phyloP scores from a whole-genome alignment of 2,329 filamentous ascomycete species.

The Phialophora macrospora region DNA sequence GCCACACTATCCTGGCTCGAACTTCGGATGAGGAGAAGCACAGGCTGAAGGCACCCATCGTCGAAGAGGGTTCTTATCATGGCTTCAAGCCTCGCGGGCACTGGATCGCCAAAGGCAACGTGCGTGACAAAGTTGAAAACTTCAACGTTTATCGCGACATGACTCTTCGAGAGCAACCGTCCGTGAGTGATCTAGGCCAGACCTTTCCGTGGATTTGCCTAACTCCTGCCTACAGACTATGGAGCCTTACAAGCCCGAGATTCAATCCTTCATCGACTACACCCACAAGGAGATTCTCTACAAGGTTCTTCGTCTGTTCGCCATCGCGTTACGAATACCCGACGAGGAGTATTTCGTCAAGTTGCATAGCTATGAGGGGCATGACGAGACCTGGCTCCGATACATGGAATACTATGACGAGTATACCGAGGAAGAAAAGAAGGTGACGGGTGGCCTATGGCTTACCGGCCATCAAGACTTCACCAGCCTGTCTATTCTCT shows the following conservation, averaged over 20 bases:
- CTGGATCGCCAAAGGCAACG: slow-evolving; percentile 14
- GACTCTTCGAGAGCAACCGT: slow-evolving; percentile 17
- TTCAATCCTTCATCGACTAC: slow-evolving; percentile 58
- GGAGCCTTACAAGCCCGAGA: slow-evolving; percentile 57
- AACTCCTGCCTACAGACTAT: slow-evolving; percentile 2
- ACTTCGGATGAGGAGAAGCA: slow-evolving; percentile 64
- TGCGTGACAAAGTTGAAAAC: slow-evolving; percentile 20
- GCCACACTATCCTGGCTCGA: slow-evolving; percentile 62
- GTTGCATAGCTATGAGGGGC: slow-evolving; percentile 63
- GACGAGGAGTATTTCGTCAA: slow-evolving; percentile 62
- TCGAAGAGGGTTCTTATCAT: slow-evolving; percentile 61
- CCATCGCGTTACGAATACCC: slow-evolving; percentile 64
- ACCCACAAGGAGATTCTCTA: slow-evolving; percentile 24
- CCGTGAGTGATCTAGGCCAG: neutral
- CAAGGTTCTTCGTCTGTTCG: slow-evolving; percentile 62
- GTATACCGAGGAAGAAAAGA: slow-evolving; percentile 51
- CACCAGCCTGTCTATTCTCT: slow-evolving; percentile 61
- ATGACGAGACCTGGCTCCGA: slow-evolving; percentile 65
- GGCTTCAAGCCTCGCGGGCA: slow-evolving; percentile 59
- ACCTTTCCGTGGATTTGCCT: neutral
- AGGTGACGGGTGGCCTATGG: slow-evolving; percentile 52
- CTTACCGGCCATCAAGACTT: slow-evolving; percentile 62
- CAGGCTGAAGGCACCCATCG: slow-evolving; percentile 52
- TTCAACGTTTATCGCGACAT: slow-evolving; percentile 26
- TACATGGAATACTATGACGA: slow-evolving; percentile 64